A percentile compares a stretch with the other conserved stretches of the same genome.
These are phyloP conservation scores for Naganishia sp. DNA, from an alignment of 1,284 basidiomycete genomes.

Conservation along the genomic window DNA sequence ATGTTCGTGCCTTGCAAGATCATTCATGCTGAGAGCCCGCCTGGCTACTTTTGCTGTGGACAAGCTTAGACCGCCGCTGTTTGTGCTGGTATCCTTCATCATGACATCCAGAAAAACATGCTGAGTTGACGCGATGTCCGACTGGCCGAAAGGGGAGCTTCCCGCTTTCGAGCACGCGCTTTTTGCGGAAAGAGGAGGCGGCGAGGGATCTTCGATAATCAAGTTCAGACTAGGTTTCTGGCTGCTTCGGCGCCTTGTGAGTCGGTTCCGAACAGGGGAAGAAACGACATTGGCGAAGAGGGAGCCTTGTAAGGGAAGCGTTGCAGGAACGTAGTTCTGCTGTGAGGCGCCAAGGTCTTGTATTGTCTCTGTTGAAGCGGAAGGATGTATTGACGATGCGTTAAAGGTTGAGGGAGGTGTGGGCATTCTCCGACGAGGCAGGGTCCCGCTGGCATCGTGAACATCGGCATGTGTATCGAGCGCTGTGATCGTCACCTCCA, in stretches of 20 bases:
- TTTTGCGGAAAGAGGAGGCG: background rate
- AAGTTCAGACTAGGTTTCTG: constrained; percentile 8
- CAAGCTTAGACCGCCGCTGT: background rate
- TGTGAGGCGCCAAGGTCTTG: background rate
- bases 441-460: too few species aligned
- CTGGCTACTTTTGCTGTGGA: background rate
- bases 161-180: background rate
- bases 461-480: too few species aligned
- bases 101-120: background rate
- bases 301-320: background rate
- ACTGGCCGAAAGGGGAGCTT: background rate
- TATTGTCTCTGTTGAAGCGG: background rate
- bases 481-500: too few species aligned
- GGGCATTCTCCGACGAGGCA: too few species aligned
- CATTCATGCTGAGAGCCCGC: constrained; percentile 15
- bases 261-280: background rate
- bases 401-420: too few species aligned
- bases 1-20: background rate
- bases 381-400: too few species aligned
- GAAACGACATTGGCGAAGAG: background rate
- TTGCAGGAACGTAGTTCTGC: background rate
- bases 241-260: constrained; percentile 12
- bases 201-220: constrained; percentile 13
- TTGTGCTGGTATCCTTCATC: background rate
- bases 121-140: background rate